Evolutionary conservation across 495 filamentous ascomycete genomes (phyloP).

Genomic region (Lasiosphaeria hispida): DNA sequence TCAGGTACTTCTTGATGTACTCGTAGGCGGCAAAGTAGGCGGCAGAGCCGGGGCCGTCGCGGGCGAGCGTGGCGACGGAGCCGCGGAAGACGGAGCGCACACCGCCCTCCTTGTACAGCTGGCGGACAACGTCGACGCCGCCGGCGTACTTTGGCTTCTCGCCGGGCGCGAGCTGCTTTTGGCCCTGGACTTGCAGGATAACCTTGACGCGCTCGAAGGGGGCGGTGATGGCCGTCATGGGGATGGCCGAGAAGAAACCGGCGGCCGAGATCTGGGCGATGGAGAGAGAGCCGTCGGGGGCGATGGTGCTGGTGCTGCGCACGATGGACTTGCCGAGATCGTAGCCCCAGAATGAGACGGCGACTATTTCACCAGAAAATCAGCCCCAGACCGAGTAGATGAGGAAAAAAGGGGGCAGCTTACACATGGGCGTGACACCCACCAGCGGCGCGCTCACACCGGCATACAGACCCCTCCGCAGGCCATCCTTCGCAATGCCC

Average conservation of each 20-base stretch:
- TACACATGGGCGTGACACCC: conserved; percentile 98
- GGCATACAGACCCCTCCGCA: conserved; percentile 86
- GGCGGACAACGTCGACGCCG: conserved; percentile 87
- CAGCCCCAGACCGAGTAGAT: neutral
- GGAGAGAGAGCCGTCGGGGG: conserved; percentile 63
- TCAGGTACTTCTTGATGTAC: conserved; percentile 82
- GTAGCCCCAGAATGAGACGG: conserved; percentile 99
- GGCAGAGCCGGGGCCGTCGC: conserved; percentile 88
- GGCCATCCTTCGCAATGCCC: conserved; percentile 82
- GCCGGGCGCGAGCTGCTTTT: conserved; percentile 78
- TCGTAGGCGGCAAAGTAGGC: conserved; percentile 98
- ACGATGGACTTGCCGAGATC: conserved; percentile 91
- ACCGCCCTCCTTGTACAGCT: conserved; percentile 90
- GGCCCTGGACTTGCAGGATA: conserved; percentile 94
- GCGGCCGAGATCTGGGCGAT: conserved; percentile 88
- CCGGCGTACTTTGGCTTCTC: conserved; percentile 92
- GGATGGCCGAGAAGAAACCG: conserved; percentile 96
- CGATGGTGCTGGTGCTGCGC: conserved; percentile 60
- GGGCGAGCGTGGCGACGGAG: conserved; percentile 82
- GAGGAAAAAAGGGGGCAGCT: conserved; percentile 38
- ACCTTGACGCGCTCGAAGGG: conserved; percentile 99
- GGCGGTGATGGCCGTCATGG: conserved; percentile 96
- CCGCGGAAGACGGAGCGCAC: conserved; percentile 89
- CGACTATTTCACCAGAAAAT: conserved; percentile 55
- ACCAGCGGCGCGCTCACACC: conserved; percentile 92